Evolutionary conservation across 1,139 yeast species (phyloP).

Genomic region (Sugiyamaella novakii): DNA sequence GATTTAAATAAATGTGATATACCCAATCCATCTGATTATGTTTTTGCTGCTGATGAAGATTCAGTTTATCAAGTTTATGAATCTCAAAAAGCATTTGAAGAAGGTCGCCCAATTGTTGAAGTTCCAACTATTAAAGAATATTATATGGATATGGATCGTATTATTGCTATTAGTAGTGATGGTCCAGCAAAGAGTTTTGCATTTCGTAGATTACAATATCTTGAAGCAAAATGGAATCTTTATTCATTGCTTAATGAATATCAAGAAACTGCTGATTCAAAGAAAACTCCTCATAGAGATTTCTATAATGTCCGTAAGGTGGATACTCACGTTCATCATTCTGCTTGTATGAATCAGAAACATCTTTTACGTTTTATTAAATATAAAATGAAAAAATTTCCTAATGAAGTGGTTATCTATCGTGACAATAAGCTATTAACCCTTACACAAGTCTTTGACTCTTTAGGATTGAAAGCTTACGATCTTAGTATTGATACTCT

Average conservation of each 20-base stretch:
- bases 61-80: constrained; percentile 71
- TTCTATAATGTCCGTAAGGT: constrained; percentile 98
- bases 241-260: constrained; percentile 86
- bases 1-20: constrained; percentile 61
- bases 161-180: constrained; percentile 75
- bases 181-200: constrained; percentile 99
- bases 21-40: constrained; percentile 57
- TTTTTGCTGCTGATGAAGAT: constrained; percentile 56
- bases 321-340: constrained; percentile 98
- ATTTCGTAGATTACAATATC: constrained; percentile 84
- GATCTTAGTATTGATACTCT: constrained; percentile 94
- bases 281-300: constrained; percentile 88
- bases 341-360: constrained; percentile 99
- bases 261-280: constrained; percentile 86
- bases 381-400: constrained; percentile 77
- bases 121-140: constrained; percentile 82
- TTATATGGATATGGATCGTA: constrained; percentile 75
- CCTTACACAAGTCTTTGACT: constrained; percentile 81
- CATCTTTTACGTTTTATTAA: constrained; percentile 92
- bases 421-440: constrained; percentile 94
- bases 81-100: constrained; percentile 37
- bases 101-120: constrained; percentile 50
- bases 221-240: constrained; percentile 96
- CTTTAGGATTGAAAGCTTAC: constrained; percentile 87
- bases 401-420: constrained; percentile 86